Base-by-base conservation (phyloP, 768 basidiomycete genomes). In the Pleurotus tuber-regium region DNA sequence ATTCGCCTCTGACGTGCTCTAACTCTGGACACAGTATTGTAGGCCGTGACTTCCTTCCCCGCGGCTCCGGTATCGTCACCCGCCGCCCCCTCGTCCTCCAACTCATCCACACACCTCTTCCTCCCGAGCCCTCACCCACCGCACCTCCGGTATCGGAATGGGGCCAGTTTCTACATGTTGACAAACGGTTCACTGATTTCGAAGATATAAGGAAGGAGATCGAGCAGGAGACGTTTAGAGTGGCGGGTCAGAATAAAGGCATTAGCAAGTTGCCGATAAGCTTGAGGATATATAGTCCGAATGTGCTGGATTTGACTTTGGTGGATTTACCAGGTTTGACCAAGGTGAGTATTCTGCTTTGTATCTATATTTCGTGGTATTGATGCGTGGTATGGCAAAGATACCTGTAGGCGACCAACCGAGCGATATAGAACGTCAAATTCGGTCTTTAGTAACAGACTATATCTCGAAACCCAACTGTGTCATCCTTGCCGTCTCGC, bases 161-260 rank as follows among this genome's bases (percentile, higher is more conserved):
- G 86, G 96, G 84, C 39, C 97, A 98, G 68, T 99, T 99, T 70
- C 79, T 98, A 24, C 97, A 99, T 66, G 77, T 96, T 51, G 95
- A 98, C 79, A 92, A 91, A 66, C 83, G 90, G 33, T 98, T 94
- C 71, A 94, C 92, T n/a, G 96, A 98, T 64, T 98, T 95, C 62
- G 75, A 80, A 39, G 96, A 98, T 61, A 89, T 98, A 57, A 80
- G 96, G 33, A 89, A 87, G 58, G 97, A 99, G 73, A 99, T 99
- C 53, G 97, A 99, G 69, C 87, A 91, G 65, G 97, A 99, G 75
- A 99, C 97, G 1, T 94, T 87, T 67, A 77, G 97, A 38, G 95
- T 99, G 14, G 97, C 97, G 0, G 97, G 97, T 0, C 95, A 98
- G 75, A 98, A 98, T 70, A 99, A 98, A 71, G 97, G 97, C 39